Evolutionary conservation across 2,329 filamentous ascomycete species (phyloP).

Genomic region (Cladosporium sphaerospermum): DNA sequence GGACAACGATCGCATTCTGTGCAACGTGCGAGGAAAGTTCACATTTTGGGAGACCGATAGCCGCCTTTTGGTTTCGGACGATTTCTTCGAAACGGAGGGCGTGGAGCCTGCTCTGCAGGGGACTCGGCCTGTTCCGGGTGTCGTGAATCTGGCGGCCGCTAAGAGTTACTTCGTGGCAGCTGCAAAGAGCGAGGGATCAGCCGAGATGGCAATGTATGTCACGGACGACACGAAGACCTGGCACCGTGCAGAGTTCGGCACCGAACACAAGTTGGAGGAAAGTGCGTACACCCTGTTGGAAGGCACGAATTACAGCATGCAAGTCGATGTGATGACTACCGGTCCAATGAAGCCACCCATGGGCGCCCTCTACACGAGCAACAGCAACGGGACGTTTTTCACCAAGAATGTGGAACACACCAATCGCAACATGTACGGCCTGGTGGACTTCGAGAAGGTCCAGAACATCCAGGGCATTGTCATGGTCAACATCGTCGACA

Average conservation of each 20-base stretch:
- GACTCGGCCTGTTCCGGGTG: constrained; percentile 66
- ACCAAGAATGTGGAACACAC: constrained; percentile 87
- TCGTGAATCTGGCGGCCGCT: constrained; percentile 74
- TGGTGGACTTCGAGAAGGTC: constrained; percentile 94
- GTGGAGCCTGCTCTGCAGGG: constrained; percentile 68
- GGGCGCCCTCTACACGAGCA: constrained; percentile 89
- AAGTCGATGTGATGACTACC: constrained; percentile 82
- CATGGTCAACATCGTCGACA: constrained; percentile 81
- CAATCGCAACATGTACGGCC: constrained; percentile 68
- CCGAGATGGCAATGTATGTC: constrained; percentile 88
- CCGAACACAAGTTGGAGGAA: constrained; percentile 74
- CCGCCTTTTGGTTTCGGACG: constrained; percentile 72
- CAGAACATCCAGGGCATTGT: constrained; percentile 87
- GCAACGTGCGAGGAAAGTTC: constrained; percentile 68
- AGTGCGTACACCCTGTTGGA: constrained; percentile 88
- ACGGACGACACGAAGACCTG: constrained; percentile 76
- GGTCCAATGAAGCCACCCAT: constrained; percentile 52
- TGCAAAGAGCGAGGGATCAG: constrained; percentile 68
- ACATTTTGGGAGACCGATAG: constrained; percentile 68
- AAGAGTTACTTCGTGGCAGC: constrained; percentile 85
- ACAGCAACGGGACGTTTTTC: constrained; percentile 96
- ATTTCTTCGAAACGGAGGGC: constrained; percentile 64
- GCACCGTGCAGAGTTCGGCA: constrained; percentile 83
- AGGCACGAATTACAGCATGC: constrained; percentile 95
- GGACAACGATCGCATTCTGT: constrained; percentile 68